Conservation (phyloP, 148 eudicot genomes). For the Camellia japonica region DNA sequence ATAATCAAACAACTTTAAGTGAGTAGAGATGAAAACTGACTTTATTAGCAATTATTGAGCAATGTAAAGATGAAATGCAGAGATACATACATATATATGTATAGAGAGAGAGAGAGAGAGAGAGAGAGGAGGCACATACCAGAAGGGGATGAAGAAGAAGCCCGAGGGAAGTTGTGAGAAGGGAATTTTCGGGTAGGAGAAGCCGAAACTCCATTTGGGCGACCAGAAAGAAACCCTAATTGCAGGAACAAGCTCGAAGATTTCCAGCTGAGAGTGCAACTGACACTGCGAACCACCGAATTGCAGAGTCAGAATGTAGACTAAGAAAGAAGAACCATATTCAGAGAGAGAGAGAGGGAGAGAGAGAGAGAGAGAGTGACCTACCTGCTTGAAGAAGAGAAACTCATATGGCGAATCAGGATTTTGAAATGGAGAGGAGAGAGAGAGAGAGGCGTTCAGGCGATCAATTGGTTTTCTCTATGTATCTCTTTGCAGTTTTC, state of each 20-base stretch:
- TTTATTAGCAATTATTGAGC: background rate
- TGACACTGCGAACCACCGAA: conserved; percentile 30
- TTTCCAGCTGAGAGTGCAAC: conserved; percentile 47
- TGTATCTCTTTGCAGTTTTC: background rate
- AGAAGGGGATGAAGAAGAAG: conserved; percentile 41
- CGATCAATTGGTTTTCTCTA: too few relatives aligned
- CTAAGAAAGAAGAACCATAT: background rate
- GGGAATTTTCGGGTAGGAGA: conserved; percentile 18
- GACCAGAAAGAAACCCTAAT: conserved; percentile 21
- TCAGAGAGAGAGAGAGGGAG: conserved; percentile 7
- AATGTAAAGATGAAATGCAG: background rate
- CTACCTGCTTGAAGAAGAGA: conserved; percentile 35
- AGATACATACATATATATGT: too few relatives aligned
- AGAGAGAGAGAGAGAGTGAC: background rate
- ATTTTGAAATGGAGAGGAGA: background rate
- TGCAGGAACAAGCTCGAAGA: conserved; percentile 44
- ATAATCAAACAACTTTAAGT: background rate
- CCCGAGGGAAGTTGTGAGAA: conserved; percentile 26
- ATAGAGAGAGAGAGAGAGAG: background rate
- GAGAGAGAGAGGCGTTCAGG: background rate
- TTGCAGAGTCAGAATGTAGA: background rate
- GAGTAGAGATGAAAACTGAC: background rate
- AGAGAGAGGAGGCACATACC: conserved; percentile 29
- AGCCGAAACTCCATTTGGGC: conserved; percentile 15
- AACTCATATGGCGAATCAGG: conserved; percentile 16